Evolutionary conservation across 805 yeast genomes (phyloP).

Genomic region (Kuraishia borneana): DNA sequence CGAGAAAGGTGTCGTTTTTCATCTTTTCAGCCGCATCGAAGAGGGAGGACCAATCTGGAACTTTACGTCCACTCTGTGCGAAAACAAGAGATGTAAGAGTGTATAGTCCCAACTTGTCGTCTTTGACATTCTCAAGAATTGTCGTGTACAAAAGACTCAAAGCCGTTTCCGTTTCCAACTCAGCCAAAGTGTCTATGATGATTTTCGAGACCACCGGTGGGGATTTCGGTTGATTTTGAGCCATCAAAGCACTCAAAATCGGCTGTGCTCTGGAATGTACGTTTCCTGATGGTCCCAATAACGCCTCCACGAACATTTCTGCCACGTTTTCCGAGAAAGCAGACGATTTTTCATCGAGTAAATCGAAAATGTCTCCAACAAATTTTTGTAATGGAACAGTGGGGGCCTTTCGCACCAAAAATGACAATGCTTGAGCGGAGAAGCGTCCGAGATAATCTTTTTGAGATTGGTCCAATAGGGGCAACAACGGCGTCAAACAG

Average conservation of each 20-base stretch:
- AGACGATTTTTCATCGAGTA: slow-evolving; percentile 21
- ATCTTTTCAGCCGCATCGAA: neutral
- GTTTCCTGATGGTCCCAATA: slow-evolving; percentile 59
- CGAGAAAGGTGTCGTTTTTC: too few species aligned
- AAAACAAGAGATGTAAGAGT: slow-evolving; percentile 39
- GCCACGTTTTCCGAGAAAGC: slow-evolving; percentile 22
- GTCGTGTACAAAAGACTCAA: neutral
- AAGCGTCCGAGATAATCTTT: slow-evolving; percentile 67
- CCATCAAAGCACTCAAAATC: neutral
- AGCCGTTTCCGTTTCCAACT: slow-evolving; percentile 25
- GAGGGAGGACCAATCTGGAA: slow-evolving; percentile 35
- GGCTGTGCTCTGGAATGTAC: slow-evolving; percentile 47
- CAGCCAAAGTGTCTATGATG: slow-evolving; percentile 37
- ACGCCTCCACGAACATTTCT: slow-evolving; percentile 57
- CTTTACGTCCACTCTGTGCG: slow-evolving; percentile 62
- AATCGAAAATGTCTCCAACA: slow-evolving; percentile 26
- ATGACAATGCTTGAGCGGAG: slow-evolving; percentile 85
- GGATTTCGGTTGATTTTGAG: too few species aligned
- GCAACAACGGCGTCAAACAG: slow-evolving; percentile 56
- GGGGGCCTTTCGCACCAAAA: slow-evolving; percentile 60
- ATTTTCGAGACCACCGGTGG: slow-evolving; percentile 48
- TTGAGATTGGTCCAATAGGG: slow-evolving; percentile 45
- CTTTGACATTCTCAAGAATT: slow-evolving; percentile 5
- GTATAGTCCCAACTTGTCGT: slow-evolving; percentile 22
- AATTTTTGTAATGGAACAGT: slow-evolving; percentile 33